A percentile compares a stretch with the other conserved stretches of the same genome.
These are phyloP conservation scores for Chlorophyllum brunneum DNA, from an alignment of 768 basidiomycete species.

Conservation along the genomic window DNA sequence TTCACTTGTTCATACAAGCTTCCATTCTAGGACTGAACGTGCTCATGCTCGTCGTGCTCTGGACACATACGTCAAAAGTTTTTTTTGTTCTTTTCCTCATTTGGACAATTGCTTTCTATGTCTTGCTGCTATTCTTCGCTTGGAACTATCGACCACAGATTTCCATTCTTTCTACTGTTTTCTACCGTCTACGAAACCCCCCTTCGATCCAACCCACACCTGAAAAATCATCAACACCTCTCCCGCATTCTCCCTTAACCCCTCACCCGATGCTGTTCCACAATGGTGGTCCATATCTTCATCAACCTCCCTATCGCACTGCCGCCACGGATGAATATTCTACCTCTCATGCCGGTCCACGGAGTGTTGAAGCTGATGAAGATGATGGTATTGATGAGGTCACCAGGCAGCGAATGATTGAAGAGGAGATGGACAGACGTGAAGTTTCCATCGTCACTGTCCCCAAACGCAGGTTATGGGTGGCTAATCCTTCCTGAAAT, in stretches of 20 bases:
- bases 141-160: slow-evolving; percentile 54
- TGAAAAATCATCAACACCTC: slow-evolving; percentile 25
- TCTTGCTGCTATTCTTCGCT: slow-evolving; percentile 46
- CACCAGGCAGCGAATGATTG: slow-evolving; percentile 67
- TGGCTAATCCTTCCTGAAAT: slow-evolving; percentile 61
- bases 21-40: slow-evolving; percentile 57
- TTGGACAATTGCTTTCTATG: slow-evolving; percentile 59
- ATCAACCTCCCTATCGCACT: slow-evolving; percentile 56
- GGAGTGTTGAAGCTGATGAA: slow-evolving; percentile 49
- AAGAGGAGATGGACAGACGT: slow-evolving; percentile 77
- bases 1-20: slow-evolving; percentile 37
- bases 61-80: slow-evolving; percentile 48
- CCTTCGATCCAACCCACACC: slow-evolving; percentile 36
- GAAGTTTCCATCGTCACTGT: slow-evolving; percentile 81
- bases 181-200: slow-evolving; percentile 42
- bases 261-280: neutral
- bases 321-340: slow-evolving; percentile 36
- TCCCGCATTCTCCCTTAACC: slow-evolving; percentile 4
- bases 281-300: slow-evolving; percentile 61
- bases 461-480: slow-evolving; percentile 71
- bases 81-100: slow-evolving; percentile 63
- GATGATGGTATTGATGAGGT: slow-evolving; percentile 77
- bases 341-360: slow-evolving; percentile 35
- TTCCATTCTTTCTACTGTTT: slow-evolving; percentile 52
- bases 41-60: slow-evolving; percentile 55